Percentiles rank a stretch among this genome's conserved stretches.
Evolutionary conservation across 78 protist genomes (phyloP).

Genomic region (Dictyostelium purpureum): DNA sequence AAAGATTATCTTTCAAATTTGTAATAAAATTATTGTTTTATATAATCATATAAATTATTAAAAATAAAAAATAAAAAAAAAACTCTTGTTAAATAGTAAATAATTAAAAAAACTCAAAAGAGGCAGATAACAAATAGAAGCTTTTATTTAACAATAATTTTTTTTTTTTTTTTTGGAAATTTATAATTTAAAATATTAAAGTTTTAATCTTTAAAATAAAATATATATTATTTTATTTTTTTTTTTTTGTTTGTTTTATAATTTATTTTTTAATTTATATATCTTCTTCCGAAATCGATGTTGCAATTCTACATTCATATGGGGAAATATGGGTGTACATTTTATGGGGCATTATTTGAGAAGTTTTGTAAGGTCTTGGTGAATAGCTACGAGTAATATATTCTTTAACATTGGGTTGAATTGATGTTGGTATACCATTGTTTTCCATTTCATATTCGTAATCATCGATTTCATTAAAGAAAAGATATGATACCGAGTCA

Average conservation of each 20-base stretch:
- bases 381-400: conserved; percentile 68
- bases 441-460: background rate
- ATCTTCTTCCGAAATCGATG: conserved; percentile 72
- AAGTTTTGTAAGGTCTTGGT: conserved; percentile 64
- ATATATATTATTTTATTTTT: background rate
- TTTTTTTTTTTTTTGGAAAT: background rate
- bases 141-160: no score
- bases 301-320: conserved; percentile 60
- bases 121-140: no score
- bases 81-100: background rate
- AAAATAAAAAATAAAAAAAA: background rate
- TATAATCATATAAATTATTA: no score
- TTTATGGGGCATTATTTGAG: conserved; percentile 73
- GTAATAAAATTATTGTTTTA: no score
- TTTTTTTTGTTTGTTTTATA: background rate
- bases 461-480: conserved; percentile 24
- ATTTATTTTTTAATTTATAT: background rate
- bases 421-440: conserved; percentile 18
- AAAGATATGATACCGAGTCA: conserved; percentile 3
- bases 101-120: no score
- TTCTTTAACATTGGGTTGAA: conserved; percentile 50
- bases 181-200: background rate
- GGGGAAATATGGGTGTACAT: conserved; percentile 58
- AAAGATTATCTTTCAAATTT: conserved; percentile 92
- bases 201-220: no score